phyloP scores from a whole-genome alignment of 352 stramenopile genomes.

The Phytophthora tentaculata region DNA sequence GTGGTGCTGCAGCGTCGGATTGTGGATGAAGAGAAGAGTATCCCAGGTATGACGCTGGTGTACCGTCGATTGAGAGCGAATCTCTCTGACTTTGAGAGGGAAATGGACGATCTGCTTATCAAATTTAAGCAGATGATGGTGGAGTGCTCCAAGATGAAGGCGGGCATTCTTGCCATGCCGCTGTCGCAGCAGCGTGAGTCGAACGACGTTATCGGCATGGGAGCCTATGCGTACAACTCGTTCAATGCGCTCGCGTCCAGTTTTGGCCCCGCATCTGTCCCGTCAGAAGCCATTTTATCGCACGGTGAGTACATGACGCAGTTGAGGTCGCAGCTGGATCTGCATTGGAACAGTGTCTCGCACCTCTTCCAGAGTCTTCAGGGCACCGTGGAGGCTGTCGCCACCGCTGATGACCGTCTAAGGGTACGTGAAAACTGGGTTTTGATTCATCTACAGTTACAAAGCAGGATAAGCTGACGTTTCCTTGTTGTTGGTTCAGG shows the following conservation, averaged over 20 bases:
- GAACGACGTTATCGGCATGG: slow-evolving; percentile 70
- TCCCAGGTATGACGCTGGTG: slow-evolving; percentile 76
- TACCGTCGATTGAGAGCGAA: slow-evolving; percentile 71
- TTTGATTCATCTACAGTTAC: too few species aligned
- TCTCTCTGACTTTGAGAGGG: slow-evolving; percentile 66
- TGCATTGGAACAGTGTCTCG: slow-evolving; percentile 89
- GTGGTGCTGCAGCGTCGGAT: slow-evolving; percentile 79
- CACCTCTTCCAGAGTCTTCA: slow-evolving; percentile 84
- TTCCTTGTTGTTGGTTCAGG: slow-evolving; percentile 40
- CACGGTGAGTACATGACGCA: slow-evolving; percentile 91
- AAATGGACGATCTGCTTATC: slow-evolving; percentile 69
- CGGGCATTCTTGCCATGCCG: slow-evolving; percentile 78
- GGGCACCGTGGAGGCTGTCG: slow-evolving; percentile 69
- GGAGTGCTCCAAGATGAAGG: slow-evolving; percentile 84
- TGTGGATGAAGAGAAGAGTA: slow-evolving; percentile 79
- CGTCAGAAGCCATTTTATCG: slow-evolving; percentile 75
- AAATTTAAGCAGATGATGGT: slow-evolving; percentile 82
- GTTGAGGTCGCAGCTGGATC: slow-evolving; percentile 81
- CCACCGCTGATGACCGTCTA: slow-evolving; percentile 66
- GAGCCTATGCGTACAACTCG: slow-evolving; percentile 80
- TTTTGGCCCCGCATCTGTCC: slow-evolving; percentile 60
- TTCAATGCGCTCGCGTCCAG: slow-evolving; percentile 82
- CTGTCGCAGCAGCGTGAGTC: slow-evolving; percentile 73
- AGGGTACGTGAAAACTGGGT: slow-evolving; percentile 45
- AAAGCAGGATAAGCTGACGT: slow-evolving; percentile 1